phyloP scores from a whole-genome alignment of 1,284 basidiomycete genomes.

The Mycena sp. region DNA sequence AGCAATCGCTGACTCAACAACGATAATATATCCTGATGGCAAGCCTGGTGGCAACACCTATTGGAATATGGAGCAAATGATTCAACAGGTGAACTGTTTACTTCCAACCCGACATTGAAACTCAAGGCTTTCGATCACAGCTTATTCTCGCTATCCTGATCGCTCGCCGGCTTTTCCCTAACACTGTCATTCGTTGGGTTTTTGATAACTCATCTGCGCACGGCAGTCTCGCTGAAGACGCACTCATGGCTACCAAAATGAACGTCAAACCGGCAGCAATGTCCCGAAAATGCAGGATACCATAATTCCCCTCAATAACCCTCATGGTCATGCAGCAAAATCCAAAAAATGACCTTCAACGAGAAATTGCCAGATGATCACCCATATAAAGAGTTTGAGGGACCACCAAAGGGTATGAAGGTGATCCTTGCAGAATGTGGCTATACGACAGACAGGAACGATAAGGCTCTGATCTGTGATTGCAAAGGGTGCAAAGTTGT shows the following conservation, averaged over 20 bases:
- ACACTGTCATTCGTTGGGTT: conserved; percentile 2
- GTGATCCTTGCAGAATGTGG: conserved; percentile 1
- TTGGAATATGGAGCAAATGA: too few relatives aligned
- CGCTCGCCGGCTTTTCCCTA: neutral
- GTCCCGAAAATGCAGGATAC: neutral
- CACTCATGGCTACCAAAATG: neutral
- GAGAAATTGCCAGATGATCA: neutral
- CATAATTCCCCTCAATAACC: too few relatives aligned
- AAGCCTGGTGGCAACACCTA: too few relatives aligned
- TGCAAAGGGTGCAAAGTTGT: neutral
- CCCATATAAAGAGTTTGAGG: conserved; percentile 4
- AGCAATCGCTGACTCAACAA: too few relatives aligned
- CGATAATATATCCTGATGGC: too few relatives aligned
- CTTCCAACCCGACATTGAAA: too few relatives aligned
- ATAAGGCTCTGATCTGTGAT: conserved; percentile 1
- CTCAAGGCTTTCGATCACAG: too few relatives aligned
- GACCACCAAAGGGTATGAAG: conserved; percentile 3
- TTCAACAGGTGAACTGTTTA: too few relatives aligned
- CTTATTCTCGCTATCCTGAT: neutral
- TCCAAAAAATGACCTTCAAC: neutral
- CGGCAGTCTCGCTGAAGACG: neutral
- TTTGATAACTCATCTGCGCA: conserved; percentile 5
- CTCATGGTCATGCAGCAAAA: too few relatives aligned
- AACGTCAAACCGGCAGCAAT: neutral
- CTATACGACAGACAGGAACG: neutral